Evolutionary conservation across 1,284 basidiomycete species (phyloP).

Genomic region (Ceratobasidium sp.): DNA sequence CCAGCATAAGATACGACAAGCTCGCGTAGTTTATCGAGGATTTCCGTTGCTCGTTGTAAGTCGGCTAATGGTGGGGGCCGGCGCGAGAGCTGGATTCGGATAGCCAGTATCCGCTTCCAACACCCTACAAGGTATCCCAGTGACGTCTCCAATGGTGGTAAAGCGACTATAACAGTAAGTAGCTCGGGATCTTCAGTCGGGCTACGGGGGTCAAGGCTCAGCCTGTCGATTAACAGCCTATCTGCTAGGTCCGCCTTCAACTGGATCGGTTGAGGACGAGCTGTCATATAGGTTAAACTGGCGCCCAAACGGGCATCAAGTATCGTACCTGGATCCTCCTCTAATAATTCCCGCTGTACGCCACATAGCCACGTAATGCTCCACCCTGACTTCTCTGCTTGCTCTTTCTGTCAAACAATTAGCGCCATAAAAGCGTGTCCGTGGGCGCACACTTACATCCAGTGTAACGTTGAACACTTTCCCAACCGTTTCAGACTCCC

Average conservation of each 20-base stretch:
- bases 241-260: slow-evolving; percentile 70
- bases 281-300: slow-evolving; percentile 43
- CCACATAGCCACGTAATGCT: slow-evolving; percentile 83
- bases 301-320: background rate
- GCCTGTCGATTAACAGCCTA: slow-evolving; percentile 81
- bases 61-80: slow-evolving; percentile 52
- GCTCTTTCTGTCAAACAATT: slow-evolving; percentile 59
- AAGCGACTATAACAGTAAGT: slow-evolving; percentile 74
- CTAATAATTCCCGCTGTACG: slow-evolving; percentile 70
- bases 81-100: slow-evolving; percentile 57
- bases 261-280: slow-evolving; percentile 49
- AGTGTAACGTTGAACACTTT: slow-evolving; percentile 79
- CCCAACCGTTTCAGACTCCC: slow-evolving; percentile 75
- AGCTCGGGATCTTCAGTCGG: slow-evolving; percentile 84
- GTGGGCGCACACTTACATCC: slow-evolving; percentile 61
- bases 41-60: slow-evolving; percentile 62
- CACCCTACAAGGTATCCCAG: slow-evolving; percentile 91
- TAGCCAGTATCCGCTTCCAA: slow-evolving; percentile 81
- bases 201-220: slow-evolving; percentile 77
- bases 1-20: slow-evolving; percentile 90
- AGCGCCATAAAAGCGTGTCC: background rate
- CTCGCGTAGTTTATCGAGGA: slow-evolving; percentile 75
- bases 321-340: slow-evolving; percentile 66
- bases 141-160: slow-evolving; percentile 78
- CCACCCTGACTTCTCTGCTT: slow-evolving; percentile 72